Evolutionary conservation across 257 asterid species (phyloP).

Genomic region (Solanum etuberosum): DNA sequence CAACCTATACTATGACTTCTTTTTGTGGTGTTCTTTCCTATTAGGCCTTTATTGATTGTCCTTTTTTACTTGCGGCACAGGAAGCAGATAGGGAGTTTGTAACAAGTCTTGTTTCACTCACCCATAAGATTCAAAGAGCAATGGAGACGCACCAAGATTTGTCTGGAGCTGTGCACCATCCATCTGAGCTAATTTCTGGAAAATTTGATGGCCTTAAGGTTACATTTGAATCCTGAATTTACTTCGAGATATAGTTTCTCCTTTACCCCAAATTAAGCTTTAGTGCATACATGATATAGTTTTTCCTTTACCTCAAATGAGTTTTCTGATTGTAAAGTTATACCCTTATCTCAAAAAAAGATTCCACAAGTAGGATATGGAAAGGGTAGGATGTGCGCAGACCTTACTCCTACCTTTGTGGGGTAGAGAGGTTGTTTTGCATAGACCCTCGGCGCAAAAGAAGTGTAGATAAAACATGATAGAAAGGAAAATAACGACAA

Average conservation of each 20-base stretch:
- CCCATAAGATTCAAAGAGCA: conserved; percentile 40
- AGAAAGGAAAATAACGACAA: not conserved
- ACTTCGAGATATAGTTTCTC: not conserved
- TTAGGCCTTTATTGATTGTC: not conserved
- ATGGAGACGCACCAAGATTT: conserved; percentile 48
- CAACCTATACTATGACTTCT: not conserved
- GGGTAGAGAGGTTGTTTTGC: not conserved
- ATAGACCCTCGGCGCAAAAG: not conserved
- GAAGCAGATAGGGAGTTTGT: conserved; percentile 57
- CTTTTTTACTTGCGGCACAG: conserved; percentile 27
- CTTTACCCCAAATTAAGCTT: not conserved
- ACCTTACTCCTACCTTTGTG: not conserved
- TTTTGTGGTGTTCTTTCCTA: not conserved
- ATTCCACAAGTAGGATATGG: not conserved
- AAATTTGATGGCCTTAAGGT: conserved; percentile 90
- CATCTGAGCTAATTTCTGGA: conserved; percentile 64
- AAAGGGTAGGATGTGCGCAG: not conserved
- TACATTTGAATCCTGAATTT: not conserved
- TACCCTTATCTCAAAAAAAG: not conserved
- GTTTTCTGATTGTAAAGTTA: not conserved
- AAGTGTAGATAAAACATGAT: not conserved
- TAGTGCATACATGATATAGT: not conserved
- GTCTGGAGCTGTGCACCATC: conserved; percentile 33
- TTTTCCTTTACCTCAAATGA: not conserved
- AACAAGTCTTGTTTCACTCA: conserved; percentile 42